Evolutionary conservation across 176 grass and related monocot genomes (phyloP).

Genomic region (Zea luxurians): DNA sequence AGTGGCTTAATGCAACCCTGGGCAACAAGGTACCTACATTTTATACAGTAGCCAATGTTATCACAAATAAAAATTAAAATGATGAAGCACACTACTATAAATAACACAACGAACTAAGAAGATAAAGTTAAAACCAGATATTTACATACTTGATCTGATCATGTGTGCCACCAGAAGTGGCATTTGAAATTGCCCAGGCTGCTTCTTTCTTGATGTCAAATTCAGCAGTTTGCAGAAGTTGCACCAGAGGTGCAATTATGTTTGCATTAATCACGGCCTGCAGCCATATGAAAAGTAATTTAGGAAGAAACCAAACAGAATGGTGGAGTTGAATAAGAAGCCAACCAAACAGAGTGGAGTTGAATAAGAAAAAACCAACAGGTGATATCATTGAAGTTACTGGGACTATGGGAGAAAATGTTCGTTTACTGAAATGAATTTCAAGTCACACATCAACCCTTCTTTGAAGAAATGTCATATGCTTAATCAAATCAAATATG

Average conservation of each 20-base stretch:
- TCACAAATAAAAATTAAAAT: neutral
- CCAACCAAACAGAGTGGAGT: neutral
- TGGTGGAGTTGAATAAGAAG: neutral
- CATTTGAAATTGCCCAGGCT: slow-evolving; percentile 76
- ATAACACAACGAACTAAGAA: neutral
- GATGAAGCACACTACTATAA: neutral
- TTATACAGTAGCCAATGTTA: neutral
- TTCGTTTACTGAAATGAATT: neutral
- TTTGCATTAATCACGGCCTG: slow-evolving; percentile 68
- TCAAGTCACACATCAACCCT: neutral
- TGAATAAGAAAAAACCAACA: no score
- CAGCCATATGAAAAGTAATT: slow-evolving; percentile 6
- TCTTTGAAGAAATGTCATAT: neutral
- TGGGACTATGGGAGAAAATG: neutral
- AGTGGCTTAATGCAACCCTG: slow-evolving; percentile 95
- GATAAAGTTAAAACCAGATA: neutral
- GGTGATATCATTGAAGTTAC: neutral
- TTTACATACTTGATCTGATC: slow-evolving; percentile 64
- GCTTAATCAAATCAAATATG: neutral
- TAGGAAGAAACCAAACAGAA: neutral
- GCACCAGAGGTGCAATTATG: slow-evolving; percentile 59
- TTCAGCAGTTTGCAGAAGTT: slow-evolving; percentile 72
- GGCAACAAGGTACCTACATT: slow-evolving; percentile 66
- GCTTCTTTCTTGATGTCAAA: slow-evolving; percentile 85
- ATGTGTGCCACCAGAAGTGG: slow-evolving; percentile 70